Evolutionary conservation across 106 monocot genomes (phyloP), one percentile per base, ranked within the genome.

Genomic region (Narthecium ossifragum): DNA sequence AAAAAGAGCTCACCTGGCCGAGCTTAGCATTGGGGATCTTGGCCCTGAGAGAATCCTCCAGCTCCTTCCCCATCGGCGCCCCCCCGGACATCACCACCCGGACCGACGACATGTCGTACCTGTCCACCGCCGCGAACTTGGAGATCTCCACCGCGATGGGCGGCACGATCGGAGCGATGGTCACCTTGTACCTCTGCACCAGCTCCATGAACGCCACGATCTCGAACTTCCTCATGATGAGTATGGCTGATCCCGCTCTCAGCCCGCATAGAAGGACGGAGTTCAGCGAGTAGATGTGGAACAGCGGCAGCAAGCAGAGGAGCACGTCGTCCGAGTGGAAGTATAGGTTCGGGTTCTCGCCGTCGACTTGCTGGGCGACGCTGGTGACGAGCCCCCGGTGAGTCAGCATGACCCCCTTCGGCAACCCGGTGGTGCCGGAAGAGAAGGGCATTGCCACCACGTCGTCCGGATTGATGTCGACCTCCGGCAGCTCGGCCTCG

Each of bases 381-480:
- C 86, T 87, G 3, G 86, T 84, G 21, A 80, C 69, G 24, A 86
- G 72, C 21, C 74, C 70, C 33, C 72, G 20, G 65, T 92, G 92
- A 8, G 86, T 93, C 25, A 93, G 78, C 85, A 93, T 88, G 33
- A 88, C 92, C 8, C 92, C 92, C 55, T 93, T 93, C 11, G 92
- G 92, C 2, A 93, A 65, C 26, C 92, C 92, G 15, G 92, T 93
- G 8, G 92, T 93, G 12, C 92, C 92, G 11, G 92, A 93, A 6
- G 84, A 84, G 82, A 68, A 93, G 2, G 92, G 92, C 34, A 93
- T 73, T 45, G 92, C 88, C 21, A 88, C 88, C 36, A 81, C 81
- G 57, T 93, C 88, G 41, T 85, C 76, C 4, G 88, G 68, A 2
- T 65, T 17, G 10, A 88, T 75, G 18, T 73, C 59, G 15, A 79